phyloP scores from a whole-genome alignment of 1,284 basidiomycete species.

The Tremellales sp. region DNA sequence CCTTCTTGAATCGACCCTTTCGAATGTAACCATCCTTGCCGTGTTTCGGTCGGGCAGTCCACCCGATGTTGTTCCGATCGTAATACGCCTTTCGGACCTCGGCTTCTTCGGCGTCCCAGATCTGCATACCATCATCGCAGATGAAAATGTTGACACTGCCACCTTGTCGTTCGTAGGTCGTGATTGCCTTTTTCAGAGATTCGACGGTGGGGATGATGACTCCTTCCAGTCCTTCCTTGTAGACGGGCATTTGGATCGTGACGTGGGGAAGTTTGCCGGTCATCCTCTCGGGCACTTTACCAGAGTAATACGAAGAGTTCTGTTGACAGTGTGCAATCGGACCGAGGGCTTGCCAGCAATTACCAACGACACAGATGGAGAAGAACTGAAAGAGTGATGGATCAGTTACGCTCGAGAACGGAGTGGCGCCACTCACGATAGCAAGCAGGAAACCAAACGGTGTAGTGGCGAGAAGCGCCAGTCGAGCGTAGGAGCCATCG shows the following conservation, averaged over 20 bases:
- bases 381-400: slow-evolving; percentile 39
- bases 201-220: slow-evolving; percentile 62
- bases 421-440: slow-evolving; percentile 53
- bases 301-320: slow-evolving; percentile 57
- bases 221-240: slow-evolving; percentile 58
- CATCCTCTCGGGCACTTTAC: slow-evolving; percentile 47
- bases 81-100: slow-evolving; percentile 71
- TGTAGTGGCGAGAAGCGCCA: slow-evolving; percentile 60
- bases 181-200: slow-evolving; percentile 77
- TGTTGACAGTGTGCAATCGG: slow-evolving; percentile 57
- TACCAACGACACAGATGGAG: slow-evolving; percentile 48
- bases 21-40: slow-evolving; percentile 70
- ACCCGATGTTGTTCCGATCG: slow-evolving; percentile 74
- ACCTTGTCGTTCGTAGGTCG: slow-evolving; percentile 53
- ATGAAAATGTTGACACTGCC: slow-evolving; percentile 51
- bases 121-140: slow-evolving; percentile 60
- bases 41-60: slow-evolving; percentile 73
- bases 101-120: slow-evolving; percentile 61
- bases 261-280: slow-evolving; percentile 53
- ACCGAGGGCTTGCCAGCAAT: slow-evolving; percentile 47
- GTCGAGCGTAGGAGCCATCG: slow-evolving; percentile 61
- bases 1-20: slow-evolving; percentile 81
- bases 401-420: not conserved
- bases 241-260: slow-evolving; percentile 61
- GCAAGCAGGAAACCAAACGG: slow-evolving; percentile 71